Base-by-base conservation (phyloP, 2,329 filamentous ascomycete genomes). In the Hymenoscyphus scutula region DNA sequence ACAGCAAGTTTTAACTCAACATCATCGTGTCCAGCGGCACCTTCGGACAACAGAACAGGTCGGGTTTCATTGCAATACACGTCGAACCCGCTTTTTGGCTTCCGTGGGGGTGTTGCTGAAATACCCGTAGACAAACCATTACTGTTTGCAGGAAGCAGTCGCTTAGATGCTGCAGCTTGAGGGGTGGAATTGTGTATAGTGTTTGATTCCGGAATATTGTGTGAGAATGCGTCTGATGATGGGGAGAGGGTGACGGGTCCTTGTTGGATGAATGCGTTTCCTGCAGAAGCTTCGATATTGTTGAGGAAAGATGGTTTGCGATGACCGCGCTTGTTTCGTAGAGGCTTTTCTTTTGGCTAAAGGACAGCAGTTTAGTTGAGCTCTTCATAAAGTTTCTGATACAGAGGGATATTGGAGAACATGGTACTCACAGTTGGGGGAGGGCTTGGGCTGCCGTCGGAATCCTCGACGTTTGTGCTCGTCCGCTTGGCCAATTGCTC, bases 391-490 rank as follows among this genome's bases (percentile, higher is more conserved):
- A 25, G 13, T 11, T 45, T n/a, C 10, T 15, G 15, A 19, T 48
- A 5, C 11, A 7, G 41, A 19, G 19, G 19, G 55, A 64, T 53
- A 62, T 65, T 60, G 65, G 32, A 63, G 41, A 6, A 10, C 19
- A 7, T 8, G 53, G 65, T 38, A 78, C 85, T 68, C 84, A 90
- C 88, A 70, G 90, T 92, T 53, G 89, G 89, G 27, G 89, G 89
- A n/a, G 89, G 89, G 72, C 88, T 91, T 6, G 88, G 89, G 73
- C 88, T 91, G 70, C 89, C 88, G 70, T 93, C 90, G 10, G 89
- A 91, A 74, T 93, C 89, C 74, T 91, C 87, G 56, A 90, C 87
- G 68, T 89, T 89, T 68, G 86, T 82, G 75, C 88, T 89, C 19
- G 89, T 92, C 69, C 90, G 85, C 71, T 88, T 88, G 23, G 87